phyloP scores from a whole-genome alignment of 129 eudicot genomes.

The Flaveria sonorensis region DNA sequence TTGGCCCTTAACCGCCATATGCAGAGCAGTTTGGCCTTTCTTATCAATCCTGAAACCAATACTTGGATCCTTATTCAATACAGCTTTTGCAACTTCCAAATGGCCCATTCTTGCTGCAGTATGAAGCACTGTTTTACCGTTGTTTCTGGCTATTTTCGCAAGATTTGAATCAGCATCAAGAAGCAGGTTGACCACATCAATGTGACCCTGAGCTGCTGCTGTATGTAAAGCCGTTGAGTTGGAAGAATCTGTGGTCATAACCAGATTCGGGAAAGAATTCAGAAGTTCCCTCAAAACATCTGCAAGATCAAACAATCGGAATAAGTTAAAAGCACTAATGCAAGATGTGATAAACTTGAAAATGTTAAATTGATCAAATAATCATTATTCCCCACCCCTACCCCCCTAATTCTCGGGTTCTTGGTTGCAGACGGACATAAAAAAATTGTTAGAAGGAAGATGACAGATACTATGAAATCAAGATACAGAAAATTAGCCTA shows the following conservation, averaged over 20 bases:
- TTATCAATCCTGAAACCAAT: constrained; percentile 78
- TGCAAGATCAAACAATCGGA: constrained; percentile 36
- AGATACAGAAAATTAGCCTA: background rate
- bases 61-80: constrained; percentile 71
- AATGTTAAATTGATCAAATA: background rate
- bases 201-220: constrained; percentile 94
- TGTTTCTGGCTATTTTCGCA: constrained; percentile 91
- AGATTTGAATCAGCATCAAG: constrained; percentile 85
- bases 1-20: constrained; percentile 97
- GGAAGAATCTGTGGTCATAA: constrained; percentile 85
- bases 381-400: background rate
- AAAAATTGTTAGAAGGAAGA: background rate
- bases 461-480: background rate
- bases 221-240: constrained; percentile 96
- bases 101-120: constrained; percentile 98
- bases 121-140: constrained; percentile 92
- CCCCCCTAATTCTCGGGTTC: background rate
- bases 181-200: constrained; percentile 80
- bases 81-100: constrained; percentile 82
- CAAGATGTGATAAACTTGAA: background rate
- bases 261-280: constrained; percentile 72
- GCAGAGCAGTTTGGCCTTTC: constrained; percentile 96
- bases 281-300: constrained; percentile 75
- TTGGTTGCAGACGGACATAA: background rate
- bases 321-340: background rate